Base-by-base conservation (phyloP, 129 eudicot species). In the Silybum marianum region DNA sequence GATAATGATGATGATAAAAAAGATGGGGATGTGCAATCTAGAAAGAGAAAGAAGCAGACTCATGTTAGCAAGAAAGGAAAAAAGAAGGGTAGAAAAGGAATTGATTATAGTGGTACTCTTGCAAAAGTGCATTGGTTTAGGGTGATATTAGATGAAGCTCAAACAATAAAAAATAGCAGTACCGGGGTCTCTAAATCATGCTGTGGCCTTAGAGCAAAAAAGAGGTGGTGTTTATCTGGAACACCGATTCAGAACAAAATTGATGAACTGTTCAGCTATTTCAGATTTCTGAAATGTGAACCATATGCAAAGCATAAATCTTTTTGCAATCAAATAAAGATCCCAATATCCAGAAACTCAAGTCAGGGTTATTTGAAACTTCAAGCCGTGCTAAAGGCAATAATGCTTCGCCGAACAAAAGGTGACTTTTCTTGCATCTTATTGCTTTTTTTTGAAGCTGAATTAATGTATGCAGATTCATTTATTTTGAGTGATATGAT, bases 391-490 rank as follows among this genome's bases (percentile, higher is more conserved):
- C 83, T 95, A 67, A 92, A 82, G 87, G 86, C 91, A 38, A 89
- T 93, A 80, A 91, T 95, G 97, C 91, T 95, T 86, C 98, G 99
- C 26, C 94, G 98, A 81, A 95, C 99, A 80, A 95, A 95, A 95
- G 98, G 99, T 95, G 84, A 78, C 23, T n/a, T 54, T 58, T 58
- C 66, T 32, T 69, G 58, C 11, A 0, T 26, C 9, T 3, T 58
- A 12, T 21, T 7, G 36, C 4, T 8, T 42, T 71, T 76, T 32
- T 38, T 38, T 19, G 19, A 30, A 39, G 12, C 23, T 44, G 21
- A 54, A 1, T 74, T 62, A 62, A 21, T 21, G 69, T 22, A 62
- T 62, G 19, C 28, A 8, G 26, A 62, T 62, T 51, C 23, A n/a
- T n/a, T n/a, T n/a, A n/a, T n/a, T n/a, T n/a, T n/a, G n/a, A n/a